Base-by-base conservation (phyloP, 805 yeast genomes). In the Candida nonsorbophila region DNA sequence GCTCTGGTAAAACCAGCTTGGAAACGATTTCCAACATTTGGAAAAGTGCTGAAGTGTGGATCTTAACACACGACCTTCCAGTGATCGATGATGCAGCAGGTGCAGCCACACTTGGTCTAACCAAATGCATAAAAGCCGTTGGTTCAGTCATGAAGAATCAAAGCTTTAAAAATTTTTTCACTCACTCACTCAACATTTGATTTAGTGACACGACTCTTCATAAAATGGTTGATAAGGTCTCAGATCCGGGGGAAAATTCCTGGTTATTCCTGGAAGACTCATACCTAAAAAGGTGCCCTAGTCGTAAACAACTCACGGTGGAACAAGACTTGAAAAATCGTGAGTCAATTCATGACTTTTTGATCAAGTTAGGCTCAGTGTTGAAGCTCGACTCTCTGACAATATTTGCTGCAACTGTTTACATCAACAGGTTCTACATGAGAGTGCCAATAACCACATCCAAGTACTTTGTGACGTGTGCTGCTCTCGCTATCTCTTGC, bases 21-120 rank as follows among this genome's bases (percentile, higher is more conserved):
- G 75, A 74, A 57, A 58, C 83, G 38, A 84, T 78, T 51, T 85
- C 92, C 38, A 86, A 67, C 34, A 86, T 71, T 54, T 79, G 83
- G 58, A 86, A 73, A 29, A 82, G 64, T 4, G 92, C 90, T 29
- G 84, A 67, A 4, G 85, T 69, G 50, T 78, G 79, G 37, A 82
- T 69, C 30, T 61, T 62, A 34, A 79, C 77, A 29, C 58, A 62
- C 32, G 76, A 58, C 13, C 84, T 74, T 7, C 75, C 64, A 16
- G 61, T 47, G 17, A 60, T 54, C 29, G 70, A 54, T 4, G 67
- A 52, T 2, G 63, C 65, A 6, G 66, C 70, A 4, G 71, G 71
- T 1, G 69, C 70, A 17, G 60, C 42, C 34, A 65, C 67, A 38
- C 62, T 69, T 30, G 80, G 81, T 43, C 73, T 67, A 36, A 64